These are phyloP conservation scores for Jasminum sambac DNA, from an alignment of 257 asterid genomes.

Conservation along the genomic window DNA sequence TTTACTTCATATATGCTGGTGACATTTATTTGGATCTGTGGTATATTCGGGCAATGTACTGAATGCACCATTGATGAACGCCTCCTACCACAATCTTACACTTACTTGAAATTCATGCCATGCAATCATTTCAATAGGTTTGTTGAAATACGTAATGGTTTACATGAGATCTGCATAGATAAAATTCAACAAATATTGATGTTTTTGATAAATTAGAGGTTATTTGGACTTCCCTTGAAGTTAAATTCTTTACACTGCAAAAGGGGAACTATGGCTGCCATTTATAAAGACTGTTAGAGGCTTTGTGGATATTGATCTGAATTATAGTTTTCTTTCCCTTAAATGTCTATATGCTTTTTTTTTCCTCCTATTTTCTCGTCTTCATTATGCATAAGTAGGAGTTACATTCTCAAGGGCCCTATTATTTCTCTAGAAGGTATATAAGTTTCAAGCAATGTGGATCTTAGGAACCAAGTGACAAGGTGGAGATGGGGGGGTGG, in stretches of 20 bases:
- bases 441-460: not conserved
- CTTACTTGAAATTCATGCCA: too few relatives aligned
- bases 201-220: not conserved
- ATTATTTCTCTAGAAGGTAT: not conserved
- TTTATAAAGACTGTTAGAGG: not conserved
- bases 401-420: not conserved
- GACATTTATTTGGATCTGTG: not conserved
- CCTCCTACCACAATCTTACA: not conserved
- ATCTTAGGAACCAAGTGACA: conserved; percentile 1
- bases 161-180: not conserved
- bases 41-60: not conserved
- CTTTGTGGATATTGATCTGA: not conserved
- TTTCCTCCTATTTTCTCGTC: not conserved
- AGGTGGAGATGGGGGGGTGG: not conserved
- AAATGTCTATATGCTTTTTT: not conserved
- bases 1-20: not conserved
- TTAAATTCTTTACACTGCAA: not conserved
- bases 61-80: not conserved
- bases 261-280: not conserved
- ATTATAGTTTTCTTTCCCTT: not conserved
- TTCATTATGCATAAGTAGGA: not conserved
- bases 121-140: not conserved
- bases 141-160: not conserved
- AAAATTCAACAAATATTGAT: not conserved
- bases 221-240: not conserved